Evolutionary conservation across 345 rosid genomes (phyloP).

Genomic region (Nasturtium officinale): DNA sequence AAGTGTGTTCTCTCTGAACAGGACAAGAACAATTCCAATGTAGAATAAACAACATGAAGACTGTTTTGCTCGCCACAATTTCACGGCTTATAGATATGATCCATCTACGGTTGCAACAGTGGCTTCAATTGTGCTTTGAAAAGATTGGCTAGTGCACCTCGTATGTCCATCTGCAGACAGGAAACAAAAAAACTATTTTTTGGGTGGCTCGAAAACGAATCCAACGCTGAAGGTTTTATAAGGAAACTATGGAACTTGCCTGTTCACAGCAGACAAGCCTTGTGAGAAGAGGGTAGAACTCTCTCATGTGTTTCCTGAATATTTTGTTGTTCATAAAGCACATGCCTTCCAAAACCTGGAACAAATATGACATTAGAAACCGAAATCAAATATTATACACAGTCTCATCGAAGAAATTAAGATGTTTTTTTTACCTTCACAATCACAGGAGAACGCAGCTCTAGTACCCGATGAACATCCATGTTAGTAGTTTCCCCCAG

Average conservation of each 20-base stretch:
- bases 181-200: background rate
- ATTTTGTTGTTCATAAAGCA: slow-evolving; percentile 82
- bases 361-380: slow-evolving; percentile 28
- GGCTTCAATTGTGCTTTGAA: slow-evolving; percentile 83
- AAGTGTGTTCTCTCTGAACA: slow-evolving; percentile 15
- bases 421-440: slow-evolving; percentile 71
- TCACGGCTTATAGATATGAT: slow-evolving; percentile 5
- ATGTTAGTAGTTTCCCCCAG: slow-evolving; percentile 74
- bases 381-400: background rate
- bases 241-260: slow-evolving; percentile 48
- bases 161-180: slow-evolving; percentile 78
- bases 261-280: slow-evolving; percentile 93
- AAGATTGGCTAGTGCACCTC: slow-evolving; percentile 87
- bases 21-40: slow-evolving; percentile 14
- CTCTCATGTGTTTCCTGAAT: slow-evolving; percentile 84
- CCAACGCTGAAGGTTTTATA: background rate
- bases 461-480: slow-evolving; percentile 86
- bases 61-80: slow-evolving; percentile 7
- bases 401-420: background rate
- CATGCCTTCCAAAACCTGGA: slow-evolving; percentile 94
- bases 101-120: slow-evolving; percentile 56
- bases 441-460: slow-evolving; percentile 88
- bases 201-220: background rate
- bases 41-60: slow-evolving; percentile 6
- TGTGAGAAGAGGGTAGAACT: slow-evolving; percentile 88